These are phyloP conservation scores for Cucurbitaria berberidis DNA, from an alignment of 2,329 filamentous ascomycete genomes.

Conservation along the genomic window DNA sequence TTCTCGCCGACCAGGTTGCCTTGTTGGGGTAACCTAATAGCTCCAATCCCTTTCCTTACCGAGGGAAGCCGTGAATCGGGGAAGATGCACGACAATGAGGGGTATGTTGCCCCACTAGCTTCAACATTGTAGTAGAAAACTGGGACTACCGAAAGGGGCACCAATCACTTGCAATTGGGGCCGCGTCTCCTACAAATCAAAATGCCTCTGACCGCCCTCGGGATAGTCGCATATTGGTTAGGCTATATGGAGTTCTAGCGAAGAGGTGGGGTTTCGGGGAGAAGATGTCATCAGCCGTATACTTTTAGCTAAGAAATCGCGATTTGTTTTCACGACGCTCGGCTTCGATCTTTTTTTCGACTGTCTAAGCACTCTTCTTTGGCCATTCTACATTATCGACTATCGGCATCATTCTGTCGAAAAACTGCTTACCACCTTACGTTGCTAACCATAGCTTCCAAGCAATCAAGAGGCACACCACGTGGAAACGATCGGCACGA, in stretches of 20 bases:
- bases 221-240: slow-evolving; percentile 7
- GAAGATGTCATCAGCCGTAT: slow-evolving; percentile 4
- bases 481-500: slow-evolving; percentile 6
- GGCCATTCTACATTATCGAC: neutral
- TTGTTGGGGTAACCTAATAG: neutral
- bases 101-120: slow-evolving; percentile 10
- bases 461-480: neutral
- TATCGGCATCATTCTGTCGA: neutral
- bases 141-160: slow-evolving; percentile 14
- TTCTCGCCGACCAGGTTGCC: slow-evolving; percentile 10
- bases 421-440: neutral
- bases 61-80: slow-evolving; percentile 7
- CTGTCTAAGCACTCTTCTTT: neutral
- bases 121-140: neutral
- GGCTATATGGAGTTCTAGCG: slow-evolving; percentile 1
- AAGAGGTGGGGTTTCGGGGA: slow-evolving; percentile 28
- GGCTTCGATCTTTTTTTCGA: neutral
- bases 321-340: too few relatives aligned
- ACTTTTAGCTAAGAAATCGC: neutral
- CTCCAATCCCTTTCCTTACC: neutral
- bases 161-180: slow-evolving; percentile 14
- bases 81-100: slow-evolving; percentile 16
- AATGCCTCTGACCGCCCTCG: slow-evolving; percentile 9
- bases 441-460: neutral
- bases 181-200: slow-evolving; percentile 8